A percentile compares a stretch with the other conserved stretches of the same genome.
Conservation (phyloP, 2,329 filamentous ascomycete genomes). For the Fonsecaea multimorphosa region DNA sequence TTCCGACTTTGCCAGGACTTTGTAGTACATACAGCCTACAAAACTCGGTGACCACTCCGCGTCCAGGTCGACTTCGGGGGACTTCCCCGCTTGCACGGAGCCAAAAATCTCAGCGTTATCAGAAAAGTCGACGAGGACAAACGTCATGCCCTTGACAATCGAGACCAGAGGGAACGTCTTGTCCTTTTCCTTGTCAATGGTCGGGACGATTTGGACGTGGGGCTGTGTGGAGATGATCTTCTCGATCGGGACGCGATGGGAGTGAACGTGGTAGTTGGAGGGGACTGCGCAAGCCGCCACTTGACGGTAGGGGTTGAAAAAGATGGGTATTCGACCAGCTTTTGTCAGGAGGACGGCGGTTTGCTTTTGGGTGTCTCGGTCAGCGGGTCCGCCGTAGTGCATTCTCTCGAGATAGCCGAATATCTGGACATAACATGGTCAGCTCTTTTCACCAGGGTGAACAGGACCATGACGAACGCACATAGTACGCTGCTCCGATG, state of each 20-base stretch:
- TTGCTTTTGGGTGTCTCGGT: constrained; percentile 34
- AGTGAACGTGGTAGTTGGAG: constrained; percentile 69
- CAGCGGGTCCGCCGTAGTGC: constrained; percentile 25
- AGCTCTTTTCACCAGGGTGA: neutral
- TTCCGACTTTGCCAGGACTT: constrained; percentile 38
- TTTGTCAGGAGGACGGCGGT: constrained; percentile 44
- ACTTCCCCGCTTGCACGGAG: constrained; percentile 38
- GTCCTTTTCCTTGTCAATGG: constrained; percentile 39
- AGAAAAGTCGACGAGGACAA: constrained; percentile 44
- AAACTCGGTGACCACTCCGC: constrained; percentile 42
- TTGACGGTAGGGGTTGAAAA: constrained; percentile 48
- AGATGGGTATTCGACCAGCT: constrained; percentile 53
- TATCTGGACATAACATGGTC: constrained; percentile 13
- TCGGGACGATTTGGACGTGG: constrained; percentile 38
- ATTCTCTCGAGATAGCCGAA: constrained; percentile 30
- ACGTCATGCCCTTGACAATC: constrained; percentile 74
- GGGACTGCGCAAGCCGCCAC: constrained; percentile 69
- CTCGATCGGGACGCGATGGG: constrained; percentile 41
- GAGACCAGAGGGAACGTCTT: constrained; percentile 60
- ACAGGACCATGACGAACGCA: constrained; percentile 39
- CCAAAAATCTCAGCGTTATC: constrained; percentile 40
- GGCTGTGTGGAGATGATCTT: constrained; percentile 42
- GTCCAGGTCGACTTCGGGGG: constrained; percentile 42
- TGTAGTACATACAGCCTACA: constrained; percentile 45
- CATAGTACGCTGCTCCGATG: constrained; percentile 62